These are phyloP conservation scores for Urochloa ruziziensis DNA, from an alignment of 176 grass and related monocot genomes.

Conservation along the genomic window DNA sequence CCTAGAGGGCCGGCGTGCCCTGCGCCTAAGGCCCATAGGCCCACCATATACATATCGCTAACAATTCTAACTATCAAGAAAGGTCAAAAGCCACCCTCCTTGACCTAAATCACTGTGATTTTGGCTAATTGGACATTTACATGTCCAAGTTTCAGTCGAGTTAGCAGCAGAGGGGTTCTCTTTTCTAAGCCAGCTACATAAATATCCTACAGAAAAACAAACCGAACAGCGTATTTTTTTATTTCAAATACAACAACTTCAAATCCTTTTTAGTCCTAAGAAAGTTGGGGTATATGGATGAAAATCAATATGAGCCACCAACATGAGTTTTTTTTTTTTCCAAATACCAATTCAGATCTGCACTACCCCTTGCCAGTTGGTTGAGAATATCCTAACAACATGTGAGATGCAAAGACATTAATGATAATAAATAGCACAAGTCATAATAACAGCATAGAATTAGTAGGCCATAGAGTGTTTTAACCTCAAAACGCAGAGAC, in stretches of 20 bases:
- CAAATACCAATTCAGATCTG: not conserved
- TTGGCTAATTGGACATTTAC: not conserved
- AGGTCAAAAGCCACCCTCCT: not conserved
- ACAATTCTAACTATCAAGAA: not conserved
- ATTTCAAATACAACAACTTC: not conserved
- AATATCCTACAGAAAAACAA: not conserved
- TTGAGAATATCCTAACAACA: not conserved
- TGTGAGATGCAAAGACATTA: not conserved
- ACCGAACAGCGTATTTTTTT: not conserved
- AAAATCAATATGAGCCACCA: not conserved
- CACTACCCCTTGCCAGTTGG: not conserved
- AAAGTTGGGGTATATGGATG: not conserved
- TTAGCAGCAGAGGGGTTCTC: not conserved
- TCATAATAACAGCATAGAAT: not conserved
- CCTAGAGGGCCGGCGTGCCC: no score
- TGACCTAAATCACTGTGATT: not conserved
- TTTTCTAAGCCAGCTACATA: not conserved
- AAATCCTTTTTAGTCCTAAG: not conserved
- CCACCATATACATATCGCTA: no score
- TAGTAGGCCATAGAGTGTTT: slow-evolving; percentile 2
- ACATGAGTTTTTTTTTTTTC: not conserved
- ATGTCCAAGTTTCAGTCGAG: not conserved
- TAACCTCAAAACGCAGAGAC: slow-evolving; percentile 86
- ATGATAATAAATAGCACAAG: not conserved
- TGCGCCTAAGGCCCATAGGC: no score